phyloP scores from a whole-genome alignment of 2,329 filamentous ascomycete genomes.

The Penicillium hesseltinei region DNA sequence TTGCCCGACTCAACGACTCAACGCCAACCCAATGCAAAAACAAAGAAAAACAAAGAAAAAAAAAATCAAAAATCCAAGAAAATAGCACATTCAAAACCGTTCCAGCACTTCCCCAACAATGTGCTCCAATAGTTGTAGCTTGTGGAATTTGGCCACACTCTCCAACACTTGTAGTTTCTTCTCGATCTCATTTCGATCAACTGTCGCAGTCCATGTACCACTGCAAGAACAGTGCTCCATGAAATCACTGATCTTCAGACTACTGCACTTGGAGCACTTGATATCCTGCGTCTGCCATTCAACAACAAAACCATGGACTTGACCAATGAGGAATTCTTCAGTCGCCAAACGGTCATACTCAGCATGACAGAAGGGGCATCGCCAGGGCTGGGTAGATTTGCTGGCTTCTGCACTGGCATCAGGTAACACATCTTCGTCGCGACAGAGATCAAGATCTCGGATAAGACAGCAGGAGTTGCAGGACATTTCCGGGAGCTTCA shows the following conservation, averaged over 20 bases:
- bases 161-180: constrained; percentile 67
- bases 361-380: constrained; percentile 71
- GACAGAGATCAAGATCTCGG: constrained; percentile 86
- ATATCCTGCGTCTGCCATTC: constrained; percentile 89
- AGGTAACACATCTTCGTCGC: constrained; percentile 77
- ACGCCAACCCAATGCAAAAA: not conserved
- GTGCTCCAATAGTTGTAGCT: constrained; percentile 73
- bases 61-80: not conserved
- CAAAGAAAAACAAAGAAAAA: not conserved
- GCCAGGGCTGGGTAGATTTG: constrained; percentile 58
- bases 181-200: constrained; percentile 65
- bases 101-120: constrained; percentile 66
- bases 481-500: constrained; percentile 72
- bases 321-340: constrained; percentile 76
- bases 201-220: constrained; percentile 74
- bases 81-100: constrained; percentile 13
- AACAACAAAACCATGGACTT: constrained; percentile 71
- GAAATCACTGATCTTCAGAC: constrained; percentile 80
- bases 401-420: constrained; percentile 36
- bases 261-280: constrained; percentile 70
- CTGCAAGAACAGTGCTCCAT: constrained; percentile 96
- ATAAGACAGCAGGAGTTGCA: constrained; percentile 89
- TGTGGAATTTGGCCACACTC: constrained; percentile 75
- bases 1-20: not conserved
- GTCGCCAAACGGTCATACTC: constrained; percentile 76